These are phyloP conservation scores for Kondoa malvinella DNA, from an alignment of 768 basidiomycete species.

Conservation along the genomic window DNA sequence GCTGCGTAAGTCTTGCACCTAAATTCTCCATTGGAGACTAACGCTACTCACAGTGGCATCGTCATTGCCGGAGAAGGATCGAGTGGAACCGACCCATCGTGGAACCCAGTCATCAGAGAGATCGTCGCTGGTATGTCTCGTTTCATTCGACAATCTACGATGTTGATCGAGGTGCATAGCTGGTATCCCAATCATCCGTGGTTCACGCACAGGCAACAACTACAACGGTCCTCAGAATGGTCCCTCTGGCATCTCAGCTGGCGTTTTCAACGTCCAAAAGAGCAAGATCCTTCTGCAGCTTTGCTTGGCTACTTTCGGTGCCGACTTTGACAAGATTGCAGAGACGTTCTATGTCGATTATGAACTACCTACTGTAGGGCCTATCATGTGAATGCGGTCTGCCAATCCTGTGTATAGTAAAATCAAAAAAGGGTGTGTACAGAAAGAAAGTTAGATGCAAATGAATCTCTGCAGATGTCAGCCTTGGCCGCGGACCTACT, in stretches of 20 bases:
- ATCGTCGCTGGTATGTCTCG: background rate
- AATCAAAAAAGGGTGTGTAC: too few species aligned
- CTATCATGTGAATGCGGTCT: too few species aligned
- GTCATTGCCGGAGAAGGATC: conserved; percentile 7
- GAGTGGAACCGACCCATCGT: too few species aligned
- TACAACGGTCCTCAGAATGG: background rate
- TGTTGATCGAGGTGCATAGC: background rate
- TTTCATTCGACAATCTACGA: background rate
- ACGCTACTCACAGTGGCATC: conserved; percentile 7
- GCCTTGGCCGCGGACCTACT: too few species aligned
- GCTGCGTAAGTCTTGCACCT: conserved; percentile 2
- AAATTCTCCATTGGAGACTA: background rate
- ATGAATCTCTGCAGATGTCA: too few species aligned
- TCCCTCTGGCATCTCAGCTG: background rate
- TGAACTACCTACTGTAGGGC: too few species aligned
- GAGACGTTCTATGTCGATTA: conserved; percentile 1
- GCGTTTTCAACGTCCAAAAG: background rate
- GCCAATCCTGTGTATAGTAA: too few species aligned
- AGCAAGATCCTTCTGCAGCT: conserved; percentile 5
- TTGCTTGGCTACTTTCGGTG: conserved; percentile 9
- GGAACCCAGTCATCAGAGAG: conserved; percentile 6
- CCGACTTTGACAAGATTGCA: conserved; percentile 8
- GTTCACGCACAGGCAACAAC: background rate
- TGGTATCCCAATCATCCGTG: background rate
- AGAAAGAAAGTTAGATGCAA: too few species aligned